These are phyloP conservation scores for Nannizzia gypsea DNA, from an alignment of 2,329 filamentous ascomycete genomes.

Conservation along the genomic window DNA sequence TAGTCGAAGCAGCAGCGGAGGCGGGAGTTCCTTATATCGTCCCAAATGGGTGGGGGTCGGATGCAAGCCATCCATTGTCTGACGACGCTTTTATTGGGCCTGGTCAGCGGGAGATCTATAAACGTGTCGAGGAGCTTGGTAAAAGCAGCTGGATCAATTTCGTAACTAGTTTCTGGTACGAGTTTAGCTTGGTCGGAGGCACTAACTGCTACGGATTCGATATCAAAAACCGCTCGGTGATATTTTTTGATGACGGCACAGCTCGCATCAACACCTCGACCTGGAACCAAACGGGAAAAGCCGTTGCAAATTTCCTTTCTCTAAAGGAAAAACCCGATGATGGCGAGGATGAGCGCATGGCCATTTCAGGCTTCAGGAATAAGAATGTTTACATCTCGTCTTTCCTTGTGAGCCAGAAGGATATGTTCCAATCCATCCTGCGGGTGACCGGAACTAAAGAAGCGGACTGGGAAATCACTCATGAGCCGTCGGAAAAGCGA, in stretches of 20 bases:
- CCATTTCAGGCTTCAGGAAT: conserved; percentile 39
- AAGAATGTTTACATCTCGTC: conserved; percentile 42
- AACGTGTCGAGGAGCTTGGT: conserved; percentile 32
- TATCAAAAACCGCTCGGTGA: conserved; percentile 32
- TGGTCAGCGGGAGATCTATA: conserved; percentile 18
- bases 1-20: conserved; percentile 44
- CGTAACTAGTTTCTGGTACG: conserved; percentile 44
- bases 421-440: conserved; percentile 53
- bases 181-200: conserved; percentile 34
- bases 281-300: conserved; percentile 44
- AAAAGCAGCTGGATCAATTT: conserved; percentile 33
- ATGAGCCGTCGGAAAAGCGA: conserved; percentile 38
- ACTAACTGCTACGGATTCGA: conserved; percentile 40
- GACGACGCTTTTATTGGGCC: conserved; percentile 29
- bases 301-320: conserved; percentile 42
- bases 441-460: conserved; percentile 47
- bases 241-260: conserved; percentile 47
- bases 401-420: conserved; percentile 49
- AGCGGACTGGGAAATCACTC: conserved; percentile 48
- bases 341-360: conserved; percentile 24
- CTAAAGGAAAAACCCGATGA: conserved; percentile 35
- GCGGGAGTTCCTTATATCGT: conserved; percentile 46
- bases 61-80: conserved; percentile 12
- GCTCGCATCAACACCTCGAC: conserved; percentile 48
- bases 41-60: conserved; percentile 38